phyloP scores from a whole-genome alignment of 257 asterid species.

The Solanum paucissectum region DNA sequence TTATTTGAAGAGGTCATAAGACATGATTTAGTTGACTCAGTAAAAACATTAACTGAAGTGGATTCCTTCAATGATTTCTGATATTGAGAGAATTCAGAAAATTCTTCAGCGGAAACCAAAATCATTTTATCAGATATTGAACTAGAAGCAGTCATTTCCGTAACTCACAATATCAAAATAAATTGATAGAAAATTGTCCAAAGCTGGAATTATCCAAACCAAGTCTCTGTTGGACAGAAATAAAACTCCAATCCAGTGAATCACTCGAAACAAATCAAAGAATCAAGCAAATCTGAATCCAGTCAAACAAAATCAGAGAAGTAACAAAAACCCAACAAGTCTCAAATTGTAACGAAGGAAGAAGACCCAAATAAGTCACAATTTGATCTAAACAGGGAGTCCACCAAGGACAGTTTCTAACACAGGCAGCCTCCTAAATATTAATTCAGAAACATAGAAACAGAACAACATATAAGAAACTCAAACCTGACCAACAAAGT shows the following conservation, averaged over 20 bases:
- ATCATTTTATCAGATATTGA: too few species aligned
- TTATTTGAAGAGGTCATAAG: too few species aligned
- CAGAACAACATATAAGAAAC: neutral
- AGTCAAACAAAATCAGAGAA: neutral
- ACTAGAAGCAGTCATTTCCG: too few species aligned
- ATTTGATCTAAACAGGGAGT: neutral
- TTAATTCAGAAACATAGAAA: neutral
- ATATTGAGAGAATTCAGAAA: neutral
- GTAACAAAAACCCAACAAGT: neutral
- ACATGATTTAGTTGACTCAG: too few species aligned
- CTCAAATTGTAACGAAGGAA: neutral
- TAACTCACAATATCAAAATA: neutral
- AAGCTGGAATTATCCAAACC: neutral
- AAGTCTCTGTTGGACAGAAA: neutral
- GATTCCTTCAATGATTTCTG: too few species aligned
- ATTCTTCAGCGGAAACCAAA: too few species aligned
- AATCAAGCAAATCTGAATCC: neutral
- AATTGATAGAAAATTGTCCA: too few species aligned
- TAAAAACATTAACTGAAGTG: too few species aligned
- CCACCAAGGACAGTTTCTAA: neutral
- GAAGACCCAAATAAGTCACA: too few species aligned
- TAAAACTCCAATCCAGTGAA: neutral
- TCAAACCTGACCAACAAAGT: neutral
- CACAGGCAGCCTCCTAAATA: neutral
- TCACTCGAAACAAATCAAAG: neutral